phyloP scores from a whole-genome alignment of 495 filamentous ascomycete genomes.

The Darksidea phi region DNA sequence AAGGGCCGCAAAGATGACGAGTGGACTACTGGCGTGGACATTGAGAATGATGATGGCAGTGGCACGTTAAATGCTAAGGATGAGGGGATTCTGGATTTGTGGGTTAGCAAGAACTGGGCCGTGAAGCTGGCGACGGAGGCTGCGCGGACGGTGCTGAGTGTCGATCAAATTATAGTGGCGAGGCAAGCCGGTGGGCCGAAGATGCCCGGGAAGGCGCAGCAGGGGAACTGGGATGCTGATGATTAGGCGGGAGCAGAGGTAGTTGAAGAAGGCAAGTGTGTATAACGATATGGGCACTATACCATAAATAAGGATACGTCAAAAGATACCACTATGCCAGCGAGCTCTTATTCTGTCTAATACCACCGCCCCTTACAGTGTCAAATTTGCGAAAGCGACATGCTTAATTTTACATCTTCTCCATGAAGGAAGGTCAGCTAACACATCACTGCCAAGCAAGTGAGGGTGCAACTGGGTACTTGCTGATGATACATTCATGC shows the following conservation, averaged over 20 bases:
- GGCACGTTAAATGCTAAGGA: conserved; percentile 86
- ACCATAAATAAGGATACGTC: conserved; percentile 4
- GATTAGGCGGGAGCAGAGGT: conserved; percentile 9
- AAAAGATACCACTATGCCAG: not conserved
- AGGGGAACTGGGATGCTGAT: conserved; percentile 95
- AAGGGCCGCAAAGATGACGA: conserved; percentile 54
- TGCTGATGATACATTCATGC: no score
- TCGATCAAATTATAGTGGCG: conserved; percentile 99
- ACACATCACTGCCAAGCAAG: no score
- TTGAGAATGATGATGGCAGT: conserved; percentile 77
- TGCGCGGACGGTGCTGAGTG: conserved; percentile 88
- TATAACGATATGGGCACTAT: conserved; percentile 2
- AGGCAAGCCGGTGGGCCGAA: conserved; percentile 97
- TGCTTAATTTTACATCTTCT: no score
- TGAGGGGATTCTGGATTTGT: conserved; percentile 87
- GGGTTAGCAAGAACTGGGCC: conserved; percentile 90
- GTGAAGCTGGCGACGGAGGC: conserved; percentile 95
- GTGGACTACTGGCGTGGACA: conserved; percentile 89
- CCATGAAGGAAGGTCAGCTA: no score
- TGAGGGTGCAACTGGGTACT: no score
- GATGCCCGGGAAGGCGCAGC: conserved; percentile 80
- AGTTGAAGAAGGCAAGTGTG: not conserved
- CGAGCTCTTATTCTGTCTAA: not conserved
- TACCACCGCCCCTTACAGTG: no score
- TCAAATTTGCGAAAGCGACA: no score